Conservation (phyloP, 2,329 filamentous ascomycete genomes). For the Aaosphaeria pasadenensis region DNA sequence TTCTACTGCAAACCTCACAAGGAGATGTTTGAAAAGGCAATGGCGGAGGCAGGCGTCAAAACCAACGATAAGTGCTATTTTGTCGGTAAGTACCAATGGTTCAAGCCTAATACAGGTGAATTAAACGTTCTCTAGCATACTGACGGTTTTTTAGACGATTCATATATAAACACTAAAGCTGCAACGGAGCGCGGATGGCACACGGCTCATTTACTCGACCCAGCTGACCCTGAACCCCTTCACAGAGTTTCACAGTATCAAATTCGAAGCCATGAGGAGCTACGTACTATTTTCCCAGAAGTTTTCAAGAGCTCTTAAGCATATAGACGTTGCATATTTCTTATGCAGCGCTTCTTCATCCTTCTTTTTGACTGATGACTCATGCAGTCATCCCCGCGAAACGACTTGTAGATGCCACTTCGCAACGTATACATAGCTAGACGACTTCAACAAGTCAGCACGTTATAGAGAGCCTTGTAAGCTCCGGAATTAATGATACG, state of each 20-base stretch:
- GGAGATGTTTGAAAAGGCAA: constrained; percentile 84
- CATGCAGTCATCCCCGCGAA: no score
- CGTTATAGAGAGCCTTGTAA: no score
- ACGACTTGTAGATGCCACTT: no score
- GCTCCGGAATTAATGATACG: no score
- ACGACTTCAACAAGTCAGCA: no score
- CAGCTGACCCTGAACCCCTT: constrained; percentile 61
- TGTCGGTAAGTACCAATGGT: constrained; percentile 63
- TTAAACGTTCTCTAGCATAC: background rate
- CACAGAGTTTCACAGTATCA: constrained; percentile 69
- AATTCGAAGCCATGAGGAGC: constrained; percentile 71
- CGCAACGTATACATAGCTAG: no score
- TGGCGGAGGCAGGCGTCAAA: constrained; percentile 74
- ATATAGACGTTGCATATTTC: background rate
- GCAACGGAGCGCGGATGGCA: constrained; percentile 83
- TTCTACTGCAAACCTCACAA: constrained; percentile 84
- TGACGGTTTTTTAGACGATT: constrained; percentile 67
- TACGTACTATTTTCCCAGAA: constrained; percentile 74
- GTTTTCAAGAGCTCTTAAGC: constrained; percentile 63
- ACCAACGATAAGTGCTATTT: constrained; percentile 78
- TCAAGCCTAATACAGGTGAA: no score
- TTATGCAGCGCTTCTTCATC: no score
- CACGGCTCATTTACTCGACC: constrained; percentile 80
- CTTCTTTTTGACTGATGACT: no score
- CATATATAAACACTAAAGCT: constrained; percentile 73